Percentiles rank a stretch among this genome's conserved stretches.
Conservation (phyloP, 192 early-diverging fungal species). For the Coemansia erecta region DNA sequence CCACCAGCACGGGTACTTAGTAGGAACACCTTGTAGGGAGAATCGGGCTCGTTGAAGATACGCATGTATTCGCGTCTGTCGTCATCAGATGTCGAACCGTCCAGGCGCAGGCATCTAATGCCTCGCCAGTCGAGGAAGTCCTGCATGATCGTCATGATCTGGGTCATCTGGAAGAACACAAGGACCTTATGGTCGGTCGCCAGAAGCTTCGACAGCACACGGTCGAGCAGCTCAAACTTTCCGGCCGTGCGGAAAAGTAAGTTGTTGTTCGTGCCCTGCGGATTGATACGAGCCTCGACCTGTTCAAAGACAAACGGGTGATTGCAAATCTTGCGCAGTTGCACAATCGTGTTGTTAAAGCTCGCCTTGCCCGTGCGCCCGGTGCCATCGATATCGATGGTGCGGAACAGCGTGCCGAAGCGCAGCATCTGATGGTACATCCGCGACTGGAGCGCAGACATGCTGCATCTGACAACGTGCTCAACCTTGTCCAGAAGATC, state of each 20-base stretch:
- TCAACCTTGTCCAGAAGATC: conserved; percentile 98
- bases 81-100: conserved; percentile 89
- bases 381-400: conserved; percentile 26
- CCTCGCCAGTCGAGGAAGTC: conserved; percentile 83
- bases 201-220: conserved; percentile 89
- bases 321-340: conserved; percentile 97
- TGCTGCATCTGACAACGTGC: conserved; percentile 85
- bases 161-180: conserved; percentile 82
- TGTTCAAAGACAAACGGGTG: conserved; percentile 97
- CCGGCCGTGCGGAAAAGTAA: conserved; percentile 82
- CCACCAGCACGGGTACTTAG: conserved; percentile 96
- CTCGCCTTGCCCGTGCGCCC: conserved; percentile 47
- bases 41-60: conserved; percentile 78
- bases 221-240: conserved; percentile 96
- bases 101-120: conserved; percentile 77
- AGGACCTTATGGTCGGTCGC: conserved; percentile 74
- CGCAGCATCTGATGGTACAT: conserved; percentile 87
- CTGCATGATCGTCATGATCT: conserved; percentile 97
- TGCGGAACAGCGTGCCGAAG: conserved; percentile 69
- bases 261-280: conserved; percentile 64
- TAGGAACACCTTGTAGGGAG: conserved; percentile 84
- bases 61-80: conserved; percentile 78
- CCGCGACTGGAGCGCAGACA: conserved; percentile 81
- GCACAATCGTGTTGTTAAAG: conserved; percentile 97
- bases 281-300: conserved; percentile 84